Conservation (phyloP, 2,329 filamentous ascomycete genomes). For the Fusarium sp. region DNA sequence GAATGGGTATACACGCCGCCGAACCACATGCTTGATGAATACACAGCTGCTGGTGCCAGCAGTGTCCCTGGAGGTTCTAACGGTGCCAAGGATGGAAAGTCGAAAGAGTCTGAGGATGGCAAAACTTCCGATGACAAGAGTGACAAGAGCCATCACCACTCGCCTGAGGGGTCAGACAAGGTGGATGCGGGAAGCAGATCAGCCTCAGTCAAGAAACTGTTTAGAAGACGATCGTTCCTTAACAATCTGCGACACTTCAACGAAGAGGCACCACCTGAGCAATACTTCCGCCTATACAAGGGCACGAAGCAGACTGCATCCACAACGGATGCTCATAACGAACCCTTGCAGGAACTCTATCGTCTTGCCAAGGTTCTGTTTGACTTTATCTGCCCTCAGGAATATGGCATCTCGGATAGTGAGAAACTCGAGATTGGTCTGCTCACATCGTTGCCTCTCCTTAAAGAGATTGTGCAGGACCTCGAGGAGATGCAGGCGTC, state of each 20-base stretch:
- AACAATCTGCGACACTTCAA: constrained; percentile 59
- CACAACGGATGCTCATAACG: constrained; percentile 85
- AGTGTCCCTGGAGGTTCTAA: constrained; percentile 34
- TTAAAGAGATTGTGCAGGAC: constrained; percentile 97
- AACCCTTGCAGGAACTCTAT: constrained; percentile 92
- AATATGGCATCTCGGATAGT: constrained; percentile 94
- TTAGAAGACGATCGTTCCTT: constrained; percentile 70
- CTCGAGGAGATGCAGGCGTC: constrained; percentile 97
- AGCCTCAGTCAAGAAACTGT: constrained; percentile 58
- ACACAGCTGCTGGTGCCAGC: constrained; percentile 54
- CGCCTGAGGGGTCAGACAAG: constrained; percentile 52
- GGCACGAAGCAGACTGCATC: constrained; percentile 73
- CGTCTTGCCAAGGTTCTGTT: constrained; percentile 94
- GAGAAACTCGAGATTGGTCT: constrained; percentile 99
- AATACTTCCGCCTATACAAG: constrained; percentile 92
- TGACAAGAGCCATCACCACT: constrained; percentile 43
- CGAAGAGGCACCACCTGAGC: constrained; percentile 68
- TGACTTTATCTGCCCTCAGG: constrained; percentile 97
- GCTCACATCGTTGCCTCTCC: constrained; percentile 88
- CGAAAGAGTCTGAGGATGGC: constrained; percentile 54
- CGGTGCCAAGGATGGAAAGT: constrained; percentile 53
- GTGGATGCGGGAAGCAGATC: constrained; percentile 52
- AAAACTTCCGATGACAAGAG: constrained; percentile 52
- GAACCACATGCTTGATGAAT: constrained; percentile 77
- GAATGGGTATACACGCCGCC: constrained; percentile 98